A percentile compares a stretch with the other conserved stretches of the same genome.
phyloP scores from a whole-genome alignment of 1,284 basidiomycete species.

The Pascua sp. region DNA sequence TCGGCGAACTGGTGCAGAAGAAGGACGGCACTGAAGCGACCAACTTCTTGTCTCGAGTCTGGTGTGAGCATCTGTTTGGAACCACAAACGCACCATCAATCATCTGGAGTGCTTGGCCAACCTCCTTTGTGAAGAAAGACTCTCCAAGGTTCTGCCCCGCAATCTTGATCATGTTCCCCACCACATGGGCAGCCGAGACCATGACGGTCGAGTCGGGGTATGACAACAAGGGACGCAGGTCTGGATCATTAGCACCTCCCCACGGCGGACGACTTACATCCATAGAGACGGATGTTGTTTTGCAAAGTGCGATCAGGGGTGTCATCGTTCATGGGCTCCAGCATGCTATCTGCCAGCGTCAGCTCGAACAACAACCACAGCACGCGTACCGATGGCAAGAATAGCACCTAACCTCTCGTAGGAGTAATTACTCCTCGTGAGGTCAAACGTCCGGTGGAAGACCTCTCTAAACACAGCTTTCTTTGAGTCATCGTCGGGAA shows the following conservation, averaged over 20 bases:
- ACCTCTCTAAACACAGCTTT: slow-evolving; percentile 51
- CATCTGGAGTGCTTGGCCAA: slow-evolving; percentile 44
- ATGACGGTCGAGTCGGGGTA: slow-evolving; percentile 48
- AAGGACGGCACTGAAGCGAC: slow-evolving; percentile 54
- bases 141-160: slow-evolving; percentile 46
- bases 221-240: slow-evolving; percentile 44
- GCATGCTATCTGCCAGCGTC: slow-evolving; percentile 32
- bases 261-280: slow-evolving; percentile 30
- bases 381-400: slow-evolving; percentile 50
- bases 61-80: background rate
- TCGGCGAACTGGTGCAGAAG: slow-evolving; percentile 86
- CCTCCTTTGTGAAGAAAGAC: slow-evolving; percentile 47
- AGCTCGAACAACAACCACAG: too few species aligned
- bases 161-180: slow-evolving; percentile 47
- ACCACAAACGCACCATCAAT: slow-evolving; percentile 40
- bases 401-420: slow-evolving; percentile 53
- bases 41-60: slow-evolving; percentile 47
- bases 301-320: slow-evolving; percentile 45
- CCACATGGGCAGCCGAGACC: slow-evolving; percentile 44
- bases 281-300: slow-evolving; percentile 45
- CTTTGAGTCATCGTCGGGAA: slow-evolving; percentile 43
- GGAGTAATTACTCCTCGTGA: slow-evolving; percentile 51
- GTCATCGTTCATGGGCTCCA: slow-evolving; percentile 43
- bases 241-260: slow-evolving; percentile 16
- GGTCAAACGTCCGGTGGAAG: slow-evolving; percentile 52